Evolutionary conservation across 805 yeast genomes (phyloP).

Genomic region (Candida tibetensis): DNA sequence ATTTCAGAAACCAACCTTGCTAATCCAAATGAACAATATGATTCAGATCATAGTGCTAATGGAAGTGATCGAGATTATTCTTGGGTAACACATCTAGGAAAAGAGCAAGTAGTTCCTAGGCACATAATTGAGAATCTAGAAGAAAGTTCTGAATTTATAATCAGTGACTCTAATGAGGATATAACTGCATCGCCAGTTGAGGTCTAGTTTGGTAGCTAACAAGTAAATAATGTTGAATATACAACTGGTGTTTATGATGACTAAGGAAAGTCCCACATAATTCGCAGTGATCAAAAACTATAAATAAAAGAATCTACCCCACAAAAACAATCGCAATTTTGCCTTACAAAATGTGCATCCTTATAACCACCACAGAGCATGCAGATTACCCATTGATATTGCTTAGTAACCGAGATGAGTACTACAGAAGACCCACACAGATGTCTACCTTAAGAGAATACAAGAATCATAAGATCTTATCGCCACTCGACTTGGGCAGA

Average conservation of each 20-base stretch:
- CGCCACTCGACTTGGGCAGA: constrained; percentile 74
- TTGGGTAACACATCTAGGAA: not conserved
- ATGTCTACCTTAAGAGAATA: constrained; percentile 41
- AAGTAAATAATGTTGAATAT: no score
- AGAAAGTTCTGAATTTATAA: no score
- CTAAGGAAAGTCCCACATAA: no score
- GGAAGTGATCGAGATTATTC: not conserved
- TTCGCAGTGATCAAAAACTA: no score
- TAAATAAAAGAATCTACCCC: no score
- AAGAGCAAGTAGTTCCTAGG: not conserved
- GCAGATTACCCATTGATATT: constrained; percentile 73
- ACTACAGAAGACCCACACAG: constrained; percentile 67
- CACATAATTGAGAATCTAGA: no score
- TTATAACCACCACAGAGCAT: constrained; percentile 64
- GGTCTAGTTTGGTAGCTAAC: no score
- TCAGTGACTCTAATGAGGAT: no score
- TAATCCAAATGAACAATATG: not conserved
- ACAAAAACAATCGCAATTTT: no score
- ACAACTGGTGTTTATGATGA: no score
- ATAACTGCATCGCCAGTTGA: no score
- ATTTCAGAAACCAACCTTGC: not conserved
- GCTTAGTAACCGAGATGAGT: constrained; percentile 87
- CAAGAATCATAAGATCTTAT: constrained; percentile 43
- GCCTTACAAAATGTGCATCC: constrained; percentile 87
- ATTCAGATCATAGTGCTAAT: not conserved